Evolutionary conservation across 352 stramenopile genomes (phyloP), one percentile per base, ranked within the genome.

Genomic region (Pythium inflatum): DNA sequence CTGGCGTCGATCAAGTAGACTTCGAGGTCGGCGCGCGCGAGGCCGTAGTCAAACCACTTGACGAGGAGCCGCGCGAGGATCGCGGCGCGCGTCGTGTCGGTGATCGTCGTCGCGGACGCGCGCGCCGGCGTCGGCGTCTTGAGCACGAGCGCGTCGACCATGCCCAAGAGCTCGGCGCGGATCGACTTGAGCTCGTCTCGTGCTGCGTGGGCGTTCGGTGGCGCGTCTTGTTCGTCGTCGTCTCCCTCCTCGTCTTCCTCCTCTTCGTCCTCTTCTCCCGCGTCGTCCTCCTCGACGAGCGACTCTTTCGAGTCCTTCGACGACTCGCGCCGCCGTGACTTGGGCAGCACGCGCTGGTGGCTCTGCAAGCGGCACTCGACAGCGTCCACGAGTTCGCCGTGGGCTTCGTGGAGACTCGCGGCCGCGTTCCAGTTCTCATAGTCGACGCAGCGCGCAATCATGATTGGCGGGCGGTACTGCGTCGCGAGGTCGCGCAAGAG

Each of bases 31-130:
- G 75, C 75, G 24, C 73, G 76, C 6, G 82, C 56, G 13, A 94
- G 63, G 16, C 77, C 81, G 50, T 89, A 94, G 22, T 94, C 85
- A 49, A 92, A 92, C 88, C 88, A 96, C 62, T 94, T 94, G 22
- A 94, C 81, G 3, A 96, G 58, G 20, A 96, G 68, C 16, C 88
- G 85, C 28, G 88, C 82, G 24, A 96, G 75, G 43, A 96, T 93
- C 30, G 85, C 83, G 0, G 81, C 83, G 5, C 85, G 78, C 36
- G 87, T 81, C 41, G 58, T 68, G 28, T 59, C 55, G 25, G 41
- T 53, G 46, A 49, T 56, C 25, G 24, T 31, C 3, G 41, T 20
- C 2, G 57, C 30, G 18, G 36, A 56, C 4, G 13, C 46, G 20
- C 14, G 48, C 12, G 36, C 33, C 27, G 57, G 41, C 13, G 40